Evolutionary conservation across 2,329 filamentous ascomycete genomes (phyloP).

Genomic region (Pseudonectria buxi): DNA sequence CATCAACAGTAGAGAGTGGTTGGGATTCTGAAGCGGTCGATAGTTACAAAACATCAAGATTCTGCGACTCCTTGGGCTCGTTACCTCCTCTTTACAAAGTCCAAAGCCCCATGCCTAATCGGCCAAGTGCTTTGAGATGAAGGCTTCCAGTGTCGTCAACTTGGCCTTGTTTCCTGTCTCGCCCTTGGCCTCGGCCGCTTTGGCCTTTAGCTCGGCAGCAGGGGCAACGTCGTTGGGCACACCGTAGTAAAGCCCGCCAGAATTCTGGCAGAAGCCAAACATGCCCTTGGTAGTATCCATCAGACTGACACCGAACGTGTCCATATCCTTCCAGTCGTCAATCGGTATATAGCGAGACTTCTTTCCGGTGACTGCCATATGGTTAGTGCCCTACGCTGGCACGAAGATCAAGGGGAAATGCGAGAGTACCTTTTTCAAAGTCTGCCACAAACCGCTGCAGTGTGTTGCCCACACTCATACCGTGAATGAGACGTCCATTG

Average conservation of each 20-base stretch:
- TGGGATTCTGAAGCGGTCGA: too few species aligned
- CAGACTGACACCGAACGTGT: conserved; percentile 25
- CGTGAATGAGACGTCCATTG: conserved; percentile 30
- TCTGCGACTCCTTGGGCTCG: too few species aligned
- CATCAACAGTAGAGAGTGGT: too few species aligned
- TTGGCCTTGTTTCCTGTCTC: conserved; percentile 11
- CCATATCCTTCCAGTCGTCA: conserved; percentile 26
- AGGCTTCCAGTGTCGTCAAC: conserved; percentile 19
- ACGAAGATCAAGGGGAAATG: not conserved
- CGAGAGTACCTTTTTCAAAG: conserved; percentile 25
- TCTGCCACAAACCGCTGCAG: conserved; percentile 22
- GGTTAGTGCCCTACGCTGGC: conserved; percentile 2
- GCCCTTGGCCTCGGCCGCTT: conserved; percentile 20
- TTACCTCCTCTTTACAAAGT: too few species aligned
- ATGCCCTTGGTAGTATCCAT: conserved; percentile 31
- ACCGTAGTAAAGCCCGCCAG: conserved; percentile 27
- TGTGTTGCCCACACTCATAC: conserved; percentile 27
- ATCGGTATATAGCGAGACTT: conserved; percentile 25
- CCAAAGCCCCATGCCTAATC: conserved; percentile 2
- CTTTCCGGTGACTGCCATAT: conserved; percentile 22
- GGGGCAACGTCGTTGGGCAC: conserved; percentile 19
- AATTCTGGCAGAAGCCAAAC: conserved; percentile 30
- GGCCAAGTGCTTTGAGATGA: conserved; percentile 18
- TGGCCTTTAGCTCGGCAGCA: conserved; percentile 23
- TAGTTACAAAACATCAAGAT: too few species aligned